These are phyloP conservation scores for Euptelea pleiosperma DNA, from an alignment of 164 flowering plant genomes.

Conservation along the genomic window DNA sequence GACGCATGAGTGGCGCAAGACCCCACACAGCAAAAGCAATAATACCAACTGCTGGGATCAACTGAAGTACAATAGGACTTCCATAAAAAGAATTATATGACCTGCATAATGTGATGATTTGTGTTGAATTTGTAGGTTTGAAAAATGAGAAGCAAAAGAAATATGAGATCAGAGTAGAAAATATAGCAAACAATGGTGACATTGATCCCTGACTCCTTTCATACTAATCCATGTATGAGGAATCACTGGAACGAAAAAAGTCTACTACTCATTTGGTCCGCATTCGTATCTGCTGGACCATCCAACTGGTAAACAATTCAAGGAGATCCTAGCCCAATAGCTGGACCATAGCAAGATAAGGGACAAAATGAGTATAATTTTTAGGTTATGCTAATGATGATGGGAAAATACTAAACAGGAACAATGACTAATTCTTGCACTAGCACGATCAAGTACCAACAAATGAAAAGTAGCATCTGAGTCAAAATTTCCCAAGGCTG, in stretches of 20 bases:
- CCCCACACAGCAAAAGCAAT: conserved; percentile 76
- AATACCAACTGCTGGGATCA: conserved; percentile 66
- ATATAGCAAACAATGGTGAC: not conserved
- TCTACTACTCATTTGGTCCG: too few species aligned
- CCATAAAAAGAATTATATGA: conserved; percentile 48
- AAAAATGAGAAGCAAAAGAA: not conserved
- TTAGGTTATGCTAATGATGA: too few species aligned
- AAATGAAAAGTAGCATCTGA: too few species aligned
- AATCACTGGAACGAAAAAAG: not conserved
- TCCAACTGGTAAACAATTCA: too few species aligned
- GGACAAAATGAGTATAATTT: too few species aligned
- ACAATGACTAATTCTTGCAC: too few species aligned
- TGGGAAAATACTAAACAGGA: too few species aligned
- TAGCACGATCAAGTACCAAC: too few species aligned
- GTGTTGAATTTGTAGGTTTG: not conserved
- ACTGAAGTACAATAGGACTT: conserved; percentile 43
- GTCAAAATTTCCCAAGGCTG: too few species aligned
- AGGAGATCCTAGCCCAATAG: too few species aligned
- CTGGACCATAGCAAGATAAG: too few species aligned
- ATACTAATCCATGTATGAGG: not conserved
- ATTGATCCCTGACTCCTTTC: not conserved
- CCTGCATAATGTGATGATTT: conserved; percentile 34
- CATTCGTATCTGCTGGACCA: too few species aligned
- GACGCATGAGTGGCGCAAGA: conserved; percentile 68
- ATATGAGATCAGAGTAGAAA: not conserved